phyloP scores from a whole-genome alignment of 129 eudicot genomes.

The Chrysanthemum makinoi region DNA sequence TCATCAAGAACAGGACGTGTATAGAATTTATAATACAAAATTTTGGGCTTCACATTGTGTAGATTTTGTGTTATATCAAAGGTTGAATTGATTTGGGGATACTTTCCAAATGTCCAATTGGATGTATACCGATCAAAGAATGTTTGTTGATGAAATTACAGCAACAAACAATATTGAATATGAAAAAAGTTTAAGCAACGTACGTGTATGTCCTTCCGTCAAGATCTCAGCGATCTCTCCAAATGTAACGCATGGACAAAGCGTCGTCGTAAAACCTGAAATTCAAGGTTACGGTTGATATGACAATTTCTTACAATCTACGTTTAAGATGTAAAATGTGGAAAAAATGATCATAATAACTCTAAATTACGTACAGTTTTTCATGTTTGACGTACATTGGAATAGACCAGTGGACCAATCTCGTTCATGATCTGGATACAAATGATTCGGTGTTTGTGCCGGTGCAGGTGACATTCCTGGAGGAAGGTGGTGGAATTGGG shows the following conservation, averaged over 20 bases:
- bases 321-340: not conserved
- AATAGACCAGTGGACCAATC: conserved; percentile 56
- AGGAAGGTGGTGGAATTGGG: conserved; percentile 24
- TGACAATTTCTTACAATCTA: conserved; percentile 3
- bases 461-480: conserved; percentile 4
- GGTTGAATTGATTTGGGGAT: too few species aligned
- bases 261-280: conserved; percentile 39
- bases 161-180: not conserved
- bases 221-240: conserved; percentile 64
- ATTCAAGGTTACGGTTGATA: not conserved
- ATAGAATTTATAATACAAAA: too few species aligned
- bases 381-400: conserved; percentile 45
- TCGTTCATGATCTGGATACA: conserved; percentile 40
- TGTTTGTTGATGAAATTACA: conserved; percentile 2
- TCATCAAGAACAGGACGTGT: too few species aligned
- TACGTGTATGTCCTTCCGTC: conserved; percentile 61
- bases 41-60: too few species aligned
- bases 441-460: conserved; percentile 19
- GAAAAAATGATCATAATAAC: not conserved
- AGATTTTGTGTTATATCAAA: too few species aligned
- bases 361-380: conserved; percentile 32
- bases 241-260: conserved; percentile 56
- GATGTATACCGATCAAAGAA: not conserved
- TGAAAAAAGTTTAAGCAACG: not conserved
- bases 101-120: too few species aligned